Conservation (phyloP, 108 stramenopile species). For the Cyclotella baltica region DNA sequence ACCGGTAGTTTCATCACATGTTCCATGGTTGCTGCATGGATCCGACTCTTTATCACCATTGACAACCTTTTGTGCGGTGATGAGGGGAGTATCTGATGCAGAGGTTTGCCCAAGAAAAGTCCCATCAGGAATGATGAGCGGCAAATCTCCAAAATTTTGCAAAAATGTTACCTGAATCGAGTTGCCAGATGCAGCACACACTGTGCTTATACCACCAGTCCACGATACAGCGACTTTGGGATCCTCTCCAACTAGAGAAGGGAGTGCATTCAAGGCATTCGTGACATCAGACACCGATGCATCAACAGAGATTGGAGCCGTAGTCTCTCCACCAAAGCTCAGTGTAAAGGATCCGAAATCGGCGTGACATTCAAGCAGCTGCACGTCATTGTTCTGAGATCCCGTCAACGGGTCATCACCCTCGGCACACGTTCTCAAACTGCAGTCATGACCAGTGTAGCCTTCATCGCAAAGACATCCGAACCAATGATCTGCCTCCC, state of each 20-base stretch:
- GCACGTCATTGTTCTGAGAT: slow-evolving; percentile 63
- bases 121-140: slow-evolving; percentile 58
- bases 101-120: slow-evolving; percentile 52
- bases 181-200: slow-evolving; percentile 54
- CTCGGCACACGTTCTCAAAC: slow-evolving; percentile 60
- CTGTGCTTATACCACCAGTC: slow-evolving; percentile 35
- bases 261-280: slow-evolving; percentile 59
- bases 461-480: slow-evolving; percentile 81
- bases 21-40: slow-evolving; percentile 67
- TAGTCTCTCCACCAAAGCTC: slow-evolving; percentile 65
- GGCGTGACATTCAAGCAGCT: slow-evolving; percentile 68
- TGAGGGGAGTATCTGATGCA: slow-evolving; percentile 43
- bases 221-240: slow-evolving; percentile 47
- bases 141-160: slow-evolving; percentile 70
- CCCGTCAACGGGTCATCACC: slow-evolving; percentile 81
- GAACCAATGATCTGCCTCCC: slow-evolving; percentile 79
- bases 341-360: slow-evolving; percentile 73
- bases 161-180: slow-evolving; percentile 65
- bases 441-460: slow-evolving; percentile 75
- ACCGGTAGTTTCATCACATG: slow-evolving; percentile 56
- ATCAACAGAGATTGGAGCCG: slow-evolving; percentile 62
- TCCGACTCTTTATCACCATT: slow-evolving; percentile 69
- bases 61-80: slow-evolving; percentile 55
- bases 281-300: slow-evolving; percentile 62
- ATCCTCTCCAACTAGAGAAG: slow-evolving; percentile 41